Evolutionary conservation across 495 filamentous ascomycete genomes (phyloP).

Genomic region (Cladorrhinum samala): DNA sequence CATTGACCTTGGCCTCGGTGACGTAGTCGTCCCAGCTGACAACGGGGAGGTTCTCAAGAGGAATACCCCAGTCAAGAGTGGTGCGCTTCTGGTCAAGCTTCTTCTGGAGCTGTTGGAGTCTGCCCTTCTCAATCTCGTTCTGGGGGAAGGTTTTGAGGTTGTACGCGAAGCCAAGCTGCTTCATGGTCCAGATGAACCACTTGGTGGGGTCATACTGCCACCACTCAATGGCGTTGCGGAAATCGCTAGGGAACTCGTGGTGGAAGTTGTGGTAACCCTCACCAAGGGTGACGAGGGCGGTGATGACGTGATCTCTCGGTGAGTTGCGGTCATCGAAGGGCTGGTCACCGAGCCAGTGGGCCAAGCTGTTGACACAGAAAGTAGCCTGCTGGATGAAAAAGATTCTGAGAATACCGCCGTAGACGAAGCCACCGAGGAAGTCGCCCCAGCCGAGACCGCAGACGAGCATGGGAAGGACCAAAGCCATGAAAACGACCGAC

Average conservation of each 20-base stretch:
- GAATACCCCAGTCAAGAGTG: conserved; percentile 90
- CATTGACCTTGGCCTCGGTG: conserved; percentile 64
- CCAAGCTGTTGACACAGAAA: conserved; percentile 98
- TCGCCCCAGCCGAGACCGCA: conserved; percentile 87
- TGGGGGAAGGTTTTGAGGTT: conserved; percentile 95
- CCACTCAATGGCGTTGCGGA: conserved; percentile 97
- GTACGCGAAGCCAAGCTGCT: conserved; percentile 88
- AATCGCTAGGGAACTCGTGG: conserved; percentile 98
- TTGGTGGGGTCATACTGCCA: conserved; percentile 99
- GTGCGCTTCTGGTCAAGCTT: conserved; percentile 96
- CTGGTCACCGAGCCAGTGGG: conserved; percentile 98
- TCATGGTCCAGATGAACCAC: conserved; percentile 92
- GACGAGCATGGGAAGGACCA: conserved; percentile 76
- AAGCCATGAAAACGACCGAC: conserved; percentile 79
- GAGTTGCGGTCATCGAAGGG: conserved; percentile 99
- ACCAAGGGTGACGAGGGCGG: conserved; percentile 89
- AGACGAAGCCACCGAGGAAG: conserved; percentile 86
- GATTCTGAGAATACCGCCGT: conserved; percentile 90
- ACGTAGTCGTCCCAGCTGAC: conserved; percentile 96
- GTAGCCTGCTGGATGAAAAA: conserved; percentile 99
- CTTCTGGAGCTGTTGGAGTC: conserved; percentile 96
- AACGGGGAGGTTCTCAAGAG: conserved; percentile 89
- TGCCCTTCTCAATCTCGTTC: conserved; percentile 99
- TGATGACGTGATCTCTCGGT: conserved; percentile 93
- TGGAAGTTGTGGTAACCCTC: conserved; percentile 99